Evolutionary conservation across 441 rosid genomes (phyloP), one percentile per base, ranked within the genome.

Genomic region (Iberis amara): DNA sequence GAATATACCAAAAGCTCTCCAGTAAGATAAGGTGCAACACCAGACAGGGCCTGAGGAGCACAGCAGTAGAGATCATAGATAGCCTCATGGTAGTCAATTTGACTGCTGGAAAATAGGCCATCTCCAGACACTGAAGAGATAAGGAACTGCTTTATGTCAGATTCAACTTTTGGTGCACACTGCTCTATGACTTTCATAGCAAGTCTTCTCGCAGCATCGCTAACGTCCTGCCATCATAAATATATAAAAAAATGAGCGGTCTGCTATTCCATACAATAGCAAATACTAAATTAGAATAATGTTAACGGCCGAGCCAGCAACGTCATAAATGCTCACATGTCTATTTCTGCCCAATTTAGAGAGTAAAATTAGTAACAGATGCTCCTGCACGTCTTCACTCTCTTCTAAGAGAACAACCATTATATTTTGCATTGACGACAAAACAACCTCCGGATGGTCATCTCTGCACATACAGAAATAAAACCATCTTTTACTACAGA

Each of bases 1-100:
- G 2, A 42, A 32, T 50, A 73, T 89, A 94, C 99, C 99, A 94
- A 74, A 53, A 94, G 81, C 77, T 94, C 99, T 61, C 99, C 98
- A n/a, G 85, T 84, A 71, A 94, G 89, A 73, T 88, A 81, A 8
- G 98, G 95, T 47, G 88, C 74, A 57, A 84, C 95, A 71, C 90
- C 96, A 6, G 94, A 65, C 59, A 94, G 74, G 52, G 83, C 72
- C 70, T 88, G 94, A 59, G 98, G 96, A 53, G 96, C 96, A 74
- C 96, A 85, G 52, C 69, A 61, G 71, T 83, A 86, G 55, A 94
- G 59, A 62, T 78, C 99, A 79, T 77, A 94, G 38, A 90, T 85
- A 66, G 90, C 90, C 59, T 90, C 90, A 73, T 90, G 96, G 73
- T 76, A 74, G 81, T 88, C 98, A 64, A 88, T 78, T 56, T 82